phyloP scores from a whole-genome alignment of 768 basidiomycete species.

The Phylloporus rhodoxanthus region DNA sequence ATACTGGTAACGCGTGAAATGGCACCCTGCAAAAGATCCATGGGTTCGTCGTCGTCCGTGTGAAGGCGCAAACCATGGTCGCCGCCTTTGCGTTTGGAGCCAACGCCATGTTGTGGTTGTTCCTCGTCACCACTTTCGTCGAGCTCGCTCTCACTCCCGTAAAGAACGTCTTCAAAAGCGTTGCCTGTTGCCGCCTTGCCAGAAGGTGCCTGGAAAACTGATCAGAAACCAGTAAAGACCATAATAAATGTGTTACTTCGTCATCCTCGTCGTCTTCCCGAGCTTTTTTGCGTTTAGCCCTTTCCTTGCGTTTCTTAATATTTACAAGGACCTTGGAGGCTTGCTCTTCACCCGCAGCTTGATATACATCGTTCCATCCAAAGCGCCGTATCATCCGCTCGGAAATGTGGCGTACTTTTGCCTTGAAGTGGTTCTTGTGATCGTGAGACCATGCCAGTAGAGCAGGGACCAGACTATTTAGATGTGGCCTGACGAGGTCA shows the following conservation, averaged over 20 bases:
- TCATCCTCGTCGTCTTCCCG: slow-evolving; percentile 53
- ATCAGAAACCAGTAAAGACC: slow-evolving; percentile 6
- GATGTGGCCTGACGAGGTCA: slow-evolving; percentile 68
- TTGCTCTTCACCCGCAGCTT: slow-evolving; percentile 69
- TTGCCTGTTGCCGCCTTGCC: slow-evolving; percentile 61
- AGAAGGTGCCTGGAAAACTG: slow-evolving; percentile 34
- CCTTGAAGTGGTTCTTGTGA: slow-evolving; percentile 98
- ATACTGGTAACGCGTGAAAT: slow-evolving; percentile 64
- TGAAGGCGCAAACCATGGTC: slow-evolving; percentile 60
- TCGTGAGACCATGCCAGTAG: slow-evolving; percentile 92
- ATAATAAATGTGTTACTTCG: slow-evolving; percentile 28
- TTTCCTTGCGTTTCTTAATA: slow-evolving; percentile 92
- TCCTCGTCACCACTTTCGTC: slow-evolving; percentile 66
- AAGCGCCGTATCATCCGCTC: slow-evolving; percentile 92
- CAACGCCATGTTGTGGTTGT: slow-evolving; percentile 24
- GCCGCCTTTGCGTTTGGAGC: slow-evolving; percentile 33
- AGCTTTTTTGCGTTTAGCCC: slow-evolving; percentile 84
- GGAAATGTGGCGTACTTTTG: slow-evolving; percentile 93
- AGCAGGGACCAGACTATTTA: slow-evolving; percentile 73
- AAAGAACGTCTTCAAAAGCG: slow-evolving; percentile 95
- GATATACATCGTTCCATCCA: slow-evolving; percentile 77
- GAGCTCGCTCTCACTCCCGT: slow-evolving; percentile 91
- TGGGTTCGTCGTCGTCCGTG: slow-evolving; percentile 87
- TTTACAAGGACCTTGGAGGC: slow-evolving; percentile 85
- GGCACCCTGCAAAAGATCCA: slow-evolving; percentile 86